These are phyloP conservation scores for Clavispora vitiphila DNA, from an alignment of 805 yeast genomes.

Conservation along the genomic window DNA sequence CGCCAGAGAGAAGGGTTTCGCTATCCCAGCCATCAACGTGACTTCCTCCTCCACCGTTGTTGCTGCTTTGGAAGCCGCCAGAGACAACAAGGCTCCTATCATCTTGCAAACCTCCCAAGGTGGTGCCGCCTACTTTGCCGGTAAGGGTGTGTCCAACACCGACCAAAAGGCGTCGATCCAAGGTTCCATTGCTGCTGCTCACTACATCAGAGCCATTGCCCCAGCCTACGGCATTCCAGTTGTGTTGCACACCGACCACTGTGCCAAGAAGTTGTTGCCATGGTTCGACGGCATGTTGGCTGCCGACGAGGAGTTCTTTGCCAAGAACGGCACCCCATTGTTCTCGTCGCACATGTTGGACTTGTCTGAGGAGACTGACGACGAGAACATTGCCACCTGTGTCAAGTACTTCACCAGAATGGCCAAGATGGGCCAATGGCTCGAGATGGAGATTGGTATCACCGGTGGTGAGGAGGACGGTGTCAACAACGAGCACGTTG, in stretches of 20 bases:
- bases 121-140: slow-evolving; percentile 99
- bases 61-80: slow-evolving; percentile 45
- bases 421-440: slow-evolving; percentile 93
- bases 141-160: slow-evolving; percentile 94
- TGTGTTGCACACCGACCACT: slow-evolving; percentile 95
- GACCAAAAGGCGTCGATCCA: slow-evolving; percentile 92
- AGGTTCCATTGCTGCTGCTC: slow-evolving; percentile 97
- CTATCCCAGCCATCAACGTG: slow-evolving; percentile 97
- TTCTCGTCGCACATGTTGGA: slow-evolving; percentile 99
- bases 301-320: slow-evolving; percentile 92
- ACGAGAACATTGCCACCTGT: slow-evolving; percentile 91
- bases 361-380: slow-evolving; percentile 93
- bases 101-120: slow-evolving; percentile 96
- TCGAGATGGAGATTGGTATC: slow-evolving; percentile 99
- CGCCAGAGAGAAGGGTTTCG: slow-evolving; percentile 90
- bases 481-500: slow-evolving; percentile 95
- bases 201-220: slow-evolving; percentile 93
- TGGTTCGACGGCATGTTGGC: slow-evolving; percentile 98
- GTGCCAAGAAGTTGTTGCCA: slow-evolving; percentile 96
- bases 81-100: slow-evolving; percentile 73
- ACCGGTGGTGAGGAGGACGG: slow-evolving; percentile 99
- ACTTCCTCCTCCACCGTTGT: slow-evolving; percentile 93
- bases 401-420: slow-evolving; percentile 92
- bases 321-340: slow-evolving; percentile 84
- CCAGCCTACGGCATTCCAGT: slow-evolving; percentile 97